Percentiles rank a stretch among this genome's conserved stretches.
Evolutionary conservation across 2,329 filamentous ascomycete species (phyloP).

Genomic region (Aspergillus luchuensis): DNA sequence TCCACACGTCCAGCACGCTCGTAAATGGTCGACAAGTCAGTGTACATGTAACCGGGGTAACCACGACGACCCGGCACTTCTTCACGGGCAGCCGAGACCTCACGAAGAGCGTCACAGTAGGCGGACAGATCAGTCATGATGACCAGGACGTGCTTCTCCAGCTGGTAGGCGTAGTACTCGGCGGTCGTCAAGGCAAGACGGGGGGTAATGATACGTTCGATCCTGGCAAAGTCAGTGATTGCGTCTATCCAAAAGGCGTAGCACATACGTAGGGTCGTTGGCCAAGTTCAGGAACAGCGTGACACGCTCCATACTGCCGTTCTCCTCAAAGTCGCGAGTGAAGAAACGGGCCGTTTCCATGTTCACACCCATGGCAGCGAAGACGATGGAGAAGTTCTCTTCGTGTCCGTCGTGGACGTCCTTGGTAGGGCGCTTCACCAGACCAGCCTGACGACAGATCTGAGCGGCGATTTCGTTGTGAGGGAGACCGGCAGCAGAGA

Average conservation of each 20-base stretch:
- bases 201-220: conserved; percentile 99
- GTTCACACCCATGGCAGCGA: conserved; percentile 99
- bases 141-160: conserved; percentile 99
- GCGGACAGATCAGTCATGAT: conserved; percentile 97
- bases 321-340: conserved; percentile 97
- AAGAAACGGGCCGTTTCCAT: conserved; percentile 99
- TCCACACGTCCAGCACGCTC: conserved; percentile 97
- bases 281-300: conserved; percentile 99
- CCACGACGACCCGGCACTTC: conserved; percentile 98
- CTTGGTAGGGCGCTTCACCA: conserved; percentile 92
- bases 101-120: conserved; percentile 98
- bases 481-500: conserved; percentile 95
- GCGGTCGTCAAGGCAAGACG: conserved; percentile 96
- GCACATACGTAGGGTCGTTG: conserved; percentile 89
- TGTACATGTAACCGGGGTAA: conserved; percentile 99
- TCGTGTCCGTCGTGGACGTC: conserved; percentile 94
- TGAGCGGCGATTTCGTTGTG: conserved; percentile 99
- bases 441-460: conserved; percentile 94
- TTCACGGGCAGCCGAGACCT: conserved; percentile 96
- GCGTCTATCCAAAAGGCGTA: not conserved
- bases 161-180: conserved; percentile 99
- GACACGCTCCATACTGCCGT: conserved; percentile 95
- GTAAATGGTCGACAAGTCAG: conserved; percentile 99
- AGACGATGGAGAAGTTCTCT: conserved; percentile 99
- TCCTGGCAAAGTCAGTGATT: conserved; percentile 56